A percentile compares a stretch with the other conserved stretches of the same genome.
Evolutionary conservation across 306 rosid genomes (phyloP).

Genomic region (Begonia loranthoides): DNA sequence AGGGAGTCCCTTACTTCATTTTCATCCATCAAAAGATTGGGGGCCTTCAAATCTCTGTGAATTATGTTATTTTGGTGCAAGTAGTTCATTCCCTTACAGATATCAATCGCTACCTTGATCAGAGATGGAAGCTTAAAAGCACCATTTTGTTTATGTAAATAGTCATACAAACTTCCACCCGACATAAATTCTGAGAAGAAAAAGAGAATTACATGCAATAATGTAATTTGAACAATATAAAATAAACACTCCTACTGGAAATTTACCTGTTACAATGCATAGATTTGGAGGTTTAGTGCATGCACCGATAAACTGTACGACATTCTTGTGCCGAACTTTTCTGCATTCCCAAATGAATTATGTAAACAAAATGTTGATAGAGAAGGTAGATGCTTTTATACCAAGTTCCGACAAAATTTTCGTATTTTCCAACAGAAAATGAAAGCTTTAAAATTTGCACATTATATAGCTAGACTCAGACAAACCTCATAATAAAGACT

Average conservation of each 20-base stretch:
- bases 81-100: constrained; percentile 95
- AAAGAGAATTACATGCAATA: not conserved
- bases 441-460: not conserved
- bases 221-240: not conserved
- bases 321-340: constrained; percentile 69
- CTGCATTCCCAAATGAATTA: constrained; percentile 34
- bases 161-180: constrained; percentile 98
- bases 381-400: not conserved
- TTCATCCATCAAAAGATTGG: constrained; percentile 98
- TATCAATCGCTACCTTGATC: constrained; percentile 83
- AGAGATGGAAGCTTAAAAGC: constrained; percentile 73
- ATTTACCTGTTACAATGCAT: constrained; percentile 3
- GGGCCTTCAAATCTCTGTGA: constrained; percentile 91
- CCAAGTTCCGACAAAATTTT: not conserved
- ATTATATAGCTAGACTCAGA: not conserved
- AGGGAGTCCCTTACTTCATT: constrained; percentile 39
- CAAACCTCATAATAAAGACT: constrained; percentile 90
- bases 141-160: constrained; percentile 83
- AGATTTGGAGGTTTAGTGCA: constrained; percentile 2
- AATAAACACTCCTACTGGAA: constrained; percentile 4
- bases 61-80: constrained; percentile 92
- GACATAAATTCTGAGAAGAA: constrained; percentile 73
- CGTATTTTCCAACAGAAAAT: not conserved
- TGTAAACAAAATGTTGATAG: constrained; percentile 7
- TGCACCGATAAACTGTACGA: constrained; percentile 1